Evolutionary conservation across 2,329 filamentous ascomycete species (phyloP).

Genomic region (Nannizziopsis arthrosporioides): DNA sequence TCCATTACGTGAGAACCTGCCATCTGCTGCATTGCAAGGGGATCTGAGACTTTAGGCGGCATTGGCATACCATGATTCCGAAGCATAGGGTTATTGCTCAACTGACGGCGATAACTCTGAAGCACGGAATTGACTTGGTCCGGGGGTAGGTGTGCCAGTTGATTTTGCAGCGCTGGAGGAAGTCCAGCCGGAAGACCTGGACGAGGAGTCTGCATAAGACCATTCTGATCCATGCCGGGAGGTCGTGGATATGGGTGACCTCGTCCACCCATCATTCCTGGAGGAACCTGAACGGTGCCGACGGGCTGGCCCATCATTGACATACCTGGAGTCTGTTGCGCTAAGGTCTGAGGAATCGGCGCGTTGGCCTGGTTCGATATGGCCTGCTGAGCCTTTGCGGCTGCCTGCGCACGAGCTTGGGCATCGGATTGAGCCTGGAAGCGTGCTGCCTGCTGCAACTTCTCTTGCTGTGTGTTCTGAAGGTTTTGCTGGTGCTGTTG

Average conservation of each 20-base stretch:
- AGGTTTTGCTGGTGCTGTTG: constrained; percentile 33
- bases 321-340: constrained; percentile 33
- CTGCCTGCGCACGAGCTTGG: constrained; percentile 33
- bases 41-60: constrained; percentile 24
- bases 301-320: constrained; percentile 36
- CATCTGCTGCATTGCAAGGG: constrained; percentile 24
- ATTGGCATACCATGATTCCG: constrained; percentile 26
- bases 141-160: constrained; percentile 26
- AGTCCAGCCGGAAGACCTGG: constrained; percentile 26
- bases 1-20: constrained; percentile 25
- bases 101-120: constrained; percentile 24
- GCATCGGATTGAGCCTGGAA: constrained; percentile 31
- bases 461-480: constrained; percentile 35
- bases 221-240: constrained; percentile 25
- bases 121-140: constrained; percentile 27
- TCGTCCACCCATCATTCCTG: constrained; percentile 25
- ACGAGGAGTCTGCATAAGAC: constrained; percentile 25
- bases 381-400: constrained; percentile 37
- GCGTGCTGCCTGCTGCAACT: constrained; percentile 29
- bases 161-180: constrained; percentile 27
- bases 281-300: constrained; percentile 30
- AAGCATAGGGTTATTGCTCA: constrained; percentile 25
- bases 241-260: constrained; percentile 26
- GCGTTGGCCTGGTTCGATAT: constrained; percentile 30
- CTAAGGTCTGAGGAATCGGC: constrained; percentile 29